These are phyloP conservation scores for Neurospora sp. DNA, from an alignment of 495 filamentous ascomycete species.

Conservation along the genomic window DNA sequence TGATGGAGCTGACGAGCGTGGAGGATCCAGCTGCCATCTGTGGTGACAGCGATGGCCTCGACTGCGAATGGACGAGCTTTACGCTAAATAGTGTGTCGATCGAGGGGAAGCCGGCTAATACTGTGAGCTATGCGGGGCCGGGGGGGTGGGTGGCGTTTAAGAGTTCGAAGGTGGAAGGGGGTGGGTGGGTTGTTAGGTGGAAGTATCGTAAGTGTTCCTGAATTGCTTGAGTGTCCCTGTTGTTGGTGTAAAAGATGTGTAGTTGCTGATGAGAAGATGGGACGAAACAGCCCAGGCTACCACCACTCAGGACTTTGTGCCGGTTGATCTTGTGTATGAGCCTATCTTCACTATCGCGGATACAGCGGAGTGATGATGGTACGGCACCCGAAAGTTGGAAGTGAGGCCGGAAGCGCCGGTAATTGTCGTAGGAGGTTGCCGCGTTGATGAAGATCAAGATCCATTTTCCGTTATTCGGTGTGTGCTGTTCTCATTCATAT, in stretches of 20 bases:
- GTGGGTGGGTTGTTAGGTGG: slow-evolving; percentile 28
- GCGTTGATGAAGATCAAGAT: neutral
- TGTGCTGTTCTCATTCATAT: neutral
- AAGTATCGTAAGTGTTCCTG: slow-evolving; percentile 16
- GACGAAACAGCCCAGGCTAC: neutral
- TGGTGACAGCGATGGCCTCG: neutral
- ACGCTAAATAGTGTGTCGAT: slow-evolving; percentile 4
- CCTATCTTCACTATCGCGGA: neutral
- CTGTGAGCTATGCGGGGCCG: slow-evolving; percentile 11
- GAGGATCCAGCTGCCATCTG: slow-evolving; percentile 18
- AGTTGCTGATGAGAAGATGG: neutral
- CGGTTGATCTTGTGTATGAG: neutral
- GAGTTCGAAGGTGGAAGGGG: neutral
- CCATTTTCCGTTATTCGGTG: neutral
- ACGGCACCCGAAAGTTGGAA: neutral
- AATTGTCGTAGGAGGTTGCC: neutral
- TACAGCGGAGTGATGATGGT: neutral
- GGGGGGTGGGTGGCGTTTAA: slow-evolving; percentile 15
- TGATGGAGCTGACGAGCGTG: slow-evolving; percentile 23
- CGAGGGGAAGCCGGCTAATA: slow-evolving; percentile 28
- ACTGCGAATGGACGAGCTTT: slow-evolving; percentile 7
- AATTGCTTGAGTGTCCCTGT: slow-evolving; percentile 3
- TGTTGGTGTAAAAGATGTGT: neutral
- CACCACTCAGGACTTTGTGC: neutral
- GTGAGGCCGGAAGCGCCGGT: neutral